These are phyloP conservation scores for Aciculosporium take DNA, from an alignment of 2,329 filamentous ascomycete genomes.

Conservation along the genomic window DNA sequence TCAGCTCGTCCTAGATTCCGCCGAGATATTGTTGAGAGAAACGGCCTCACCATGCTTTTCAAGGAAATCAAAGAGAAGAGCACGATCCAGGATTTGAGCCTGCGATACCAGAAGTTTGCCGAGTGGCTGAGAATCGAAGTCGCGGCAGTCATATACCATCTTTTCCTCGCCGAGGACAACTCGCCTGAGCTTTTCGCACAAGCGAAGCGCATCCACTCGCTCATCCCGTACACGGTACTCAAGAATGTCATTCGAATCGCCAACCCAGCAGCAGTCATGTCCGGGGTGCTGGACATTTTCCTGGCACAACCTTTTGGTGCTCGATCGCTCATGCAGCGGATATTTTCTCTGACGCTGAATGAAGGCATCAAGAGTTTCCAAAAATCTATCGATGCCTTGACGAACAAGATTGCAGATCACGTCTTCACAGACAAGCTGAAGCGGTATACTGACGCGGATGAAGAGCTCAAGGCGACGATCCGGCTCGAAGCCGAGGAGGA, in stretches of 20 bases:
- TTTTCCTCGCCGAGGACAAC: conserved; percentile 96
- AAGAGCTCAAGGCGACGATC: conserved; percentile 59
- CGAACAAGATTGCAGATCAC: conserved; percentile 64
- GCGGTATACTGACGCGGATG: conserved; percentile 60
- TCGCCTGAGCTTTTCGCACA: conserved; percentile 93
- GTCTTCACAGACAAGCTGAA: conserved; percentile 70
- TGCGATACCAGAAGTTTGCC: conserved; percentile 95
- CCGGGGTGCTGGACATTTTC: conserved; percentile 86
- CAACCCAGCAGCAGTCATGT: conserved; percentile 94
- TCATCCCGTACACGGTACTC: conserved; percentile 82
- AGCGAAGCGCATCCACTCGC: conserved; percentile 81
- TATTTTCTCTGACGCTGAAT: conserved; percentile 81
- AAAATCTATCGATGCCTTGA: conserved; percentile 67
- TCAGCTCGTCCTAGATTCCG: conserved; percentile 34
- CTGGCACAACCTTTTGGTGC: conserved; percentile 88
- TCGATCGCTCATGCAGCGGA: conserved; percentile 80
- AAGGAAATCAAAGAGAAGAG: conserved; percentile 84
- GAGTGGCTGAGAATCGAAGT: conserved; percentile 97
- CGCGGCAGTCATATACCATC: conserved; percentile 87
- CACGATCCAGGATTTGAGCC: conserved; percentile 73
- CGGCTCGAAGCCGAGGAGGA: conserved; percentile 60
- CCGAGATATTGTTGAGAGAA: conserved; percentile 51
- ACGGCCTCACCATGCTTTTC: conserved; percentile 86
- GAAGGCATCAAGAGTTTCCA: conserved; percentile 84
- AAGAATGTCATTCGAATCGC: conserved; percentile 96